Evolutionary conservation across 768 basidiomycete genomes (phyloP).

Genomic region (Scleroderma bovista): DNA sequence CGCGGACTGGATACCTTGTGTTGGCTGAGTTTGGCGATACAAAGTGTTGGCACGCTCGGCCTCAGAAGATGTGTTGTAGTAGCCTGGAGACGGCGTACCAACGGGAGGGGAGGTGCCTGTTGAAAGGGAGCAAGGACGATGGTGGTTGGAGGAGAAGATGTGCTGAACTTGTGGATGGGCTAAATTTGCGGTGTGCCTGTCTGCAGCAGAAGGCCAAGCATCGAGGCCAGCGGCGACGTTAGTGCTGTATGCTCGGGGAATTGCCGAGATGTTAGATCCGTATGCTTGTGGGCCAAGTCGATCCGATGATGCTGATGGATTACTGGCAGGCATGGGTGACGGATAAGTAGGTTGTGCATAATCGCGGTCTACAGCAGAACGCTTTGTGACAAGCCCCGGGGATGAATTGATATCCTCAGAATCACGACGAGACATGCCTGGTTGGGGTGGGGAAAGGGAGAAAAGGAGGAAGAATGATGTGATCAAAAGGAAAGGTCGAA

Average conservation of each 20-base stretch:
- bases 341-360: slow-evolving; percentile 12
- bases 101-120: slow-evolving; percentile 18
- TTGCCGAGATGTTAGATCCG: slow-evolving; percentile 23
- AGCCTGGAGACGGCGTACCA: slow-evolving; percentile 10
- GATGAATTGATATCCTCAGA: slow-evolving; percentile 35
- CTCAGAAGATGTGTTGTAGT: slow-evolving; percentile 16
- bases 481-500: slow-evolving; percentile 10
- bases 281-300: slow-evolving; percentile 14
- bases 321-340: slow-evolving; percentile 7
- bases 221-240: slow-evolving; percentile 18
- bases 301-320: slow-evolving; percentile 13
- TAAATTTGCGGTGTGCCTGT: slow-evolving; percentile 28
- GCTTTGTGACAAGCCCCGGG: slow-evolving; percentile 26
- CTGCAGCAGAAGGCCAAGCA: slow-evolving; percentile 28
- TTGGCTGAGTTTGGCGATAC: slow-evolving; percentile 14
- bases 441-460: slow-evolving; percentile 2
- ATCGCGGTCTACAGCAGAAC: slow-evolving; percentile 29
- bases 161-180: slow-evolving; percentile 19
- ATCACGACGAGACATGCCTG: slow-evolving; percentile 41
- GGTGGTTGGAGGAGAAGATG: slow-evolving; percentile 42
- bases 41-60: slow-evolving; percentile 14
- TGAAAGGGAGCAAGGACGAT: slow-evolving; percentile 34
- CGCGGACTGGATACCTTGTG: slow-evolving; percentile 13
- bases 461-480: neutral
- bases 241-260: slow-evolving; percentile 26